A percentile compares a stretch with the other conserved stretches of the same genome.
These are phyloP conservation scores for Aphanocladium album DNA, from an alignment of 2,329 filamentous ascomycete species.

Conservation along the genomic window DNA sequence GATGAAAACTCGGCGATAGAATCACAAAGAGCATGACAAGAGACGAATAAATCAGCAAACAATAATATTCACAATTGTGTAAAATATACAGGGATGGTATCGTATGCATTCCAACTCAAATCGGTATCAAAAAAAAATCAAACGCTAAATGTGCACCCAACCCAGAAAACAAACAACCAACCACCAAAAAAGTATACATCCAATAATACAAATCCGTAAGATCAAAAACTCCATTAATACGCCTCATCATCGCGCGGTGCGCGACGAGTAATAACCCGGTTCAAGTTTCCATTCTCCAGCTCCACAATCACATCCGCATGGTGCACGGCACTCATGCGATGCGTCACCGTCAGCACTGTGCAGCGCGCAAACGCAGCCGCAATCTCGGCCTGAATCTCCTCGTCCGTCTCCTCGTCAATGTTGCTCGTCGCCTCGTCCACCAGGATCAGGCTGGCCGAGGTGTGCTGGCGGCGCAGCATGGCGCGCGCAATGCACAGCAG, in stretches of 20 bases:
- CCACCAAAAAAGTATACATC: not conserved
- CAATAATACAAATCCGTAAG: not conserved
- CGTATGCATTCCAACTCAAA: slow-evolving; percentile 4
- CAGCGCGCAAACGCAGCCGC: slow-evolving; percentile 13
- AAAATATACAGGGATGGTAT: not conserved
- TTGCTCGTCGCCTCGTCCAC: slow-evolving; percentile 13
- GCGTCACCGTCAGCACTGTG: slow-evolving; percentile 17
- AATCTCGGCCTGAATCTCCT: slow-evolving; percentile 12
- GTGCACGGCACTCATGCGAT: slow-evolving; percentile 13
- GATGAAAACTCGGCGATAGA: not conserved
- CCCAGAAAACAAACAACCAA: not conserved
- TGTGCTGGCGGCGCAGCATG: slow-evolving; percentile 18
- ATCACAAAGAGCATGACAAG: not conserved
- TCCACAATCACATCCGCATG: slow-evolving; percentile 12
- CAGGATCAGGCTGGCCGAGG: slow-evolving; percentile 1
- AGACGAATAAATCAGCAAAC: no score
- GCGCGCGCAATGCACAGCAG: slow-evolving; percentile 18
- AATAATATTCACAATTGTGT: not conserved
- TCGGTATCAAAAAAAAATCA: slow-evolving; percentile 8
- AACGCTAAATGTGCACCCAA: slow-evolving; percentile 5
- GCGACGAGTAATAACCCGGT: slow-evolving; percentile 12
- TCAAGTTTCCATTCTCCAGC: slow-evolving; percentile 7
- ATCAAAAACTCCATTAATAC: not conserved
- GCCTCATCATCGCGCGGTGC: slow-evolving; percentile 4
- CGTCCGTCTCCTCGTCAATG: slow-evolving; percentile 34